These are phyloP conservation scores for Urostyla sp. DNA, from an alignment of 73 alveolate species.

Conservation along the genomic window DNA sequence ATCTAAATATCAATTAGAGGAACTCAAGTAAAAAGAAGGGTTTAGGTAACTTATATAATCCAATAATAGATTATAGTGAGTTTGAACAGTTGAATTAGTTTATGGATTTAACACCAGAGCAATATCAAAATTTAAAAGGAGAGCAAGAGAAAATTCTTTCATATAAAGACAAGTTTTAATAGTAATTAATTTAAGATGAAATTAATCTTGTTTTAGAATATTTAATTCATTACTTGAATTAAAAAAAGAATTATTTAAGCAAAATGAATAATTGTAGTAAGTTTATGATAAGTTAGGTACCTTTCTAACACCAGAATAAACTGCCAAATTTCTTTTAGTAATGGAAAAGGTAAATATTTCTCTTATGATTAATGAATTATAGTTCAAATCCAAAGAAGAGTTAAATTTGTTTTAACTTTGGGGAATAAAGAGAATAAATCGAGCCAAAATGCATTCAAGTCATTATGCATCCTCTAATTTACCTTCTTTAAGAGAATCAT, in stretches of 20 bases:
- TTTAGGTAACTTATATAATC: not conserved
- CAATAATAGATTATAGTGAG: constrained; percentile 13
- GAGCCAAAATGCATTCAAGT: not conserved
- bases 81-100: constrained; percentile 30
- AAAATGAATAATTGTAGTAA: constrained; percentile 7
- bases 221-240: constrained; percentile 35
- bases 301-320: constrained; percentile 29
- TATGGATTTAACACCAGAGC: constrained; percentile 40
- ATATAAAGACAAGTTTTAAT: constrained; percentile 25
- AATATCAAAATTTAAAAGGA: constrained; percentile 1
- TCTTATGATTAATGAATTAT: not conserved
- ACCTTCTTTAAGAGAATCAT: not conserved
- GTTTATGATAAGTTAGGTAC: constrained; percentile 16
- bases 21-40: not conserved
- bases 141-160: constrained; percentile 7
- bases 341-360: constrained; percentile 49
- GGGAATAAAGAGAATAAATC: constrained; percentile 41
- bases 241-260: constrained; percentile 28
- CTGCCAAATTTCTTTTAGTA: constrained; percentile 42
- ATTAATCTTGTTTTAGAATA: not conserved
- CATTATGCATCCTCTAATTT: not conserved
- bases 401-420: constrained; percentile 42
- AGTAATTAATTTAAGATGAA: not conserved
- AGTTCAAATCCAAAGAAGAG: constrained; percentile 51
- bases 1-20: constrained; percentile 30